phyloP scores from a whole-genome alignment of 805 yeast species.

The Komagataella populi region DNA sequence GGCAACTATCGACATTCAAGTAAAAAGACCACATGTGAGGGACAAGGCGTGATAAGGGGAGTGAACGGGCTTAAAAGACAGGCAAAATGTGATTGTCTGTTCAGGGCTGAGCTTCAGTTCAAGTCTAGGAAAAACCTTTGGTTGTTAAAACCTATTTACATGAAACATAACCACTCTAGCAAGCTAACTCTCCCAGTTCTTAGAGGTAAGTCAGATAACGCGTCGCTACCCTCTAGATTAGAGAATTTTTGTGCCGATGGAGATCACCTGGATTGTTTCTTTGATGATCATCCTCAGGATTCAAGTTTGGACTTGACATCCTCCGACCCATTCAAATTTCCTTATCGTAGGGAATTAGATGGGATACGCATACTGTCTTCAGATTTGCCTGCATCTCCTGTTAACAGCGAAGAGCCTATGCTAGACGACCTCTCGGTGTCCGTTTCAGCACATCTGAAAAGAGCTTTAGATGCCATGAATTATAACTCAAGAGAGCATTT shows the following conservation, averaged over 20 bases:
- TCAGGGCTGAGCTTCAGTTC: constrained; percentile 12
- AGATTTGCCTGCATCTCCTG: neutral
- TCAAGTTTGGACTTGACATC: neutral
- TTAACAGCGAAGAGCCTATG: neutral
- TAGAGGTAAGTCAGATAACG: neutral
- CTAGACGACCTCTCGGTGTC: neutral
- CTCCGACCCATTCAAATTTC: neutral
- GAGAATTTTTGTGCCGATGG: neutral
- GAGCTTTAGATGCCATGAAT: neutral
- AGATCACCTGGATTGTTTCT: neutral
- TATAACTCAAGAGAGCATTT: neutral
- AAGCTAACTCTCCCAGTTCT: neutral
- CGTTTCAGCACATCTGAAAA: neutral
- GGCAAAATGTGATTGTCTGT: constrained; percentile 9
- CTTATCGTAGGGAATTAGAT: neutral
- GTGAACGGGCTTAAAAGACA: neutral
- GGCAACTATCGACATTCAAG: constrained; percentile 1
- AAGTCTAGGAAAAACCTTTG: constrained; percentile 12
- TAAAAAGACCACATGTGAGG: neutral
- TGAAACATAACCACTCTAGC: constrained; percentile 9
- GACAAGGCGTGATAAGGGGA: constrained; percentile 2
- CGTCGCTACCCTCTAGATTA: neutral
- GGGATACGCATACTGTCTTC: neutral
- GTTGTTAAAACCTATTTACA: constrained; percentile 11
- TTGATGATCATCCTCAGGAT: neutral